phyloP scores from a whole-genome alignment of 352 stramenopile species.

The Globisporangium barbulae region DNA sequence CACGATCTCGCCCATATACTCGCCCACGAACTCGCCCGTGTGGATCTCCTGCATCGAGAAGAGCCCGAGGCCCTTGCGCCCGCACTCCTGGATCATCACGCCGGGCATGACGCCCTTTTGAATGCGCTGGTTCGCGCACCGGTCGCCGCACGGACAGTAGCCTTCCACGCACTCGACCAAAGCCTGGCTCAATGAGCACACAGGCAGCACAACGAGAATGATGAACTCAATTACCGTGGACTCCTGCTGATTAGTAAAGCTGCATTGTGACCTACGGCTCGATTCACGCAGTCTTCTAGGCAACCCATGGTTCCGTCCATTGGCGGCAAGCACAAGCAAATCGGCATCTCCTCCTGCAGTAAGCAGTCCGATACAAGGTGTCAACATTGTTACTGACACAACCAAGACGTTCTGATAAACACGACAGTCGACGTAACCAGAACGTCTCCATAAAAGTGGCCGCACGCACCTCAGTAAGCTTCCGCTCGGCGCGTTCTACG shows the following conservation, averaged over 20 bases:
- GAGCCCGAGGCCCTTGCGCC: constrained; percentile 63
- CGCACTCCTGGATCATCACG: constrained; percentile 50
- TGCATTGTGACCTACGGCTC: constrained; percentile 34
- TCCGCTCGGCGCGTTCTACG: constrained; percentile 61
- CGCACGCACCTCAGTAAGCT: constrained; percentile 36
- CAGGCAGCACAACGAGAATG: not conserved
- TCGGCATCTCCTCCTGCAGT: constrained; percentile 63
- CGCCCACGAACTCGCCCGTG: constrained; percentile 61
- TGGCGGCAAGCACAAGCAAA: constrained; percentile 55
- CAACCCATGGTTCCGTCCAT: constrained; percentile 41
- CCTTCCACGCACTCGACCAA: constrained; percentile 63
- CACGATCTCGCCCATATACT: constrained; percentile 86
- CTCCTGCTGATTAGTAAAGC: no score
- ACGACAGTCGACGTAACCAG: not conserved
- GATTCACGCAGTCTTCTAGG: constrained; percentile 75
- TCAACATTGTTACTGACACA: not conserved
- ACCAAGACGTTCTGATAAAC: not conserved
- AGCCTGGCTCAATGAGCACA: constrained; percentile 23
- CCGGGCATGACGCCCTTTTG: constrained; percentile 55
- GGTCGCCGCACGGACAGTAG: constrained; percentile 59
- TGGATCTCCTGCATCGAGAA: constrained; percentile 44
- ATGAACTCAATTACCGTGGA: not conserved
- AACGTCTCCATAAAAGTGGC: not conserved
- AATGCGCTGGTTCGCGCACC: constrained; percentile 77
- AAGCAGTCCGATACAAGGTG: constrained; percentile 1